Evolutionary conservation across 208 protist genomes (phyloP), one percentile per base, ranked within the genome.

Genomic region (Trypanosomatidae sp.): DNA sequence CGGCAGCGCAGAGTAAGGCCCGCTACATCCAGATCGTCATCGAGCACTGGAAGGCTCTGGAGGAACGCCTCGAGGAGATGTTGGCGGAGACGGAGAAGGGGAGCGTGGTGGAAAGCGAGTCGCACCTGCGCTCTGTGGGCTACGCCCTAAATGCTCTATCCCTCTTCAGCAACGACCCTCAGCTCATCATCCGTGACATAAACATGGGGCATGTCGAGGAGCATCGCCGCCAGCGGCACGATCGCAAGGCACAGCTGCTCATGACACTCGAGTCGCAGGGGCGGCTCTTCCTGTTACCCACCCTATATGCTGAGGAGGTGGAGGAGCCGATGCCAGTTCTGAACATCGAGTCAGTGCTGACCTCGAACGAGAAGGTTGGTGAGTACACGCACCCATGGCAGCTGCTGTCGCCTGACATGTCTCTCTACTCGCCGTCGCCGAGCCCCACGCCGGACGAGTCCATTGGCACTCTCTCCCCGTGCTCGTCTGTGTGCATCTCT

Each of bases 201-300:
- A 82, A 78, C 69, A 69, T 76, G 58, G 64, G 64, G n/a, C 22
- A 71, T 13, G 80, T 77, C 25, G 83, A 84, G 59, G 77, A 81
- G 74, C 68, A 76, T 52, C 77, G 74, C 9, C 83, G 79, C 12
- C 67, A 80, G 59, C 79, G 83, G 33, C 75, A 69, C 55, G 60
- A 81, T 74, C 79, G 76, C 69, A 72, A 75, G 65, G 70, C 67
- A n/a, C 58, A 69, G 66, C 55, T 88, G 53, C 64, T 88, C 62
- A 73, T 52, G 10, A 81, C 72, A 7, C 71, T 88, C 19, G 65
- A 69, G 33, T 43, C 66, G 6, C 76, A 84, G 56, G 74, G 73
- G 0, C 66, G 62, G 4, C 83, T 84, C 19, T 88, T 88, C 47
- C 28, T 88, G 73, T 69, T 82, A 5, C 83, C 83, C 6, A 73